A percentile compares a stretch with the other conserved stretches of the same genome.
phyloP scores from a whole-genome alignment of 345 rosid genomes.

The Psidium friedrichsthalianum region DNA sequence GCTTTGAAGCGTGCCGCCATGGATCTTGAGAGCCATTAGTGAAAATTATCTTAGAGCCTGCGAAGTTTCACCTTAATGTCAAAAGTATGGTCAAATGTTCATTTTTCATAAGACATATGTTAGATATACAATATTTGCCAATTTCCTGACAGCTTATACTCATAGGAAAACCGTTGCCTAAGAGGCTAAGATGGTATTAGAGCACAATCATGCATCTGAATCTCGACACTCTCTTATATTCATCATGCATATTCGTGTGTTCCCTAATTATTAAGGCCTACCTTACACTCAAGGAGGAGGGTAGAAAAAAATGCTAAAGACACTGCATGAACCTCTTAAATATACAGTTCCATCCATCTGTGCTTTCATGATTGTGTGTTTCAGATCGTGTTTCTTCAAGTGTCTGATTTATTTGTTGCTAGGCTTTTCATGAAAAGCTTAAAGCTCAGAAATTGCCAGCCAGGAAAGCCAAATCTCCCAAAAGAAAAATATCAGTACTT shows the following conservation, averaged over 20 bases:
- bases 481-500: not conserved
- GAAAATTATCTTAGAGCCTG: conserved; percentile 79
- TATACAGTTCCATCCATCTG: not conserved
- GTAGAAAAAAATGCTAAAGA: not conserved
- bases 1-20: conserved; percentile 92
- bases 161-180: not conserved
- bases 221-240: not conserved
- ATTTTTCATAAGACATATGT: not conserved
- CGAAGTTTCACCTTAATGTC: not conserved
- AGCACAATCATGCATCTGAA: not conserved
- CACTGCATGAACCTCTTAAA: not conserved
- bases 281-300: not conserved
- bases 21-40: conserved; percentile 93
- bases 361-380: not conserved
- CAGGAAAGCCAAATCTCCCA: not conserved
- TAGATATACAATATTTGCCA: not conserved
- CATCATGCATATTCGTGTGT: not conserved
- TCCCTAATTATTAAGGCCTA: not conserved
- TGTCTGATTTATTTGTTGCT: not conserved
- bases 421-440: not conserved
- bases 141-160: not conserved
- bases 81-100: not conserved
- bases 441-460: not conserved
- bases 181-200: not conserved
- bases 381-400: not conserved